Base-by-base conservation (phyloP, 495 filamentous ascomycete species). In the Pseudotulostoma volvatum region DNA sequence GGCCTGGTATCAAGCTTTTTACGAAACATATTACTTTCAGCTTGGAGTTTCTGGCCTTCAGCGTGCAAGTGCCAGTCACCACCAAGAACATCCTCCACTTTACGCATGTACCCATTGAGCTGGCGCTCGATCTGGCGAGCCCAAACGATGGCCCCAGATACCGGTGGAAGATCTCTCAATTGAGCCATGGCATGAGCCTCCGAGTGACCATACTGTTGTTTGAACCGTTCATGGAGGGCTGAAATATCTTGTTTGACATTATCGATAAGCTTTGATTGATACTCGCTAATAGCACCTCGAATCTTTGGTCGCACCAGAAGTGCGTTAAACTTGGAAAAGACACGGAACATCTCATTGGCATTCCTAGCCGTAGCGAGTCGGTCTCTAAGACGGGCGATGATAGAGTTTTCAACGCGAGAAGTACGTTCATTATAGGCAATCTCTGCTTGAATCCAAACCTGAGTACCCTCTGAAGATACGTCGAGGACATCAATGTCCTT, bases 321-420 rank as follows among this genome's bases (percentile, higher is more conserved):
- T 18, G 90, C 92, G 51, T 99, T 99, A 70, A 99, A 99, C 52
- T 95, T 95, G 14, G 90, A 99, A 54, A 96, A 96, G 34, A 99
- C 90, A 28, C 92, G 82, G 55, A 99, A 99, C 90, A 96, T 99
- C 54, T 96, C 90, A 53, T 92, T 96, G 15, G 90, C 90, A 38
- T 78, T 87, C 67, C 87, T 96, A 9, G 90, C 86, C 2, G 83
- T 94, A 1, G 88, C 90, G 37, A 99, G 67, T 31, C 90, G 80
- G 59, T 99, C 90, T 49, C 92, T 71, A 7, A 99, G 63, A 25
- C 87, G 75, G 40, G 90, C 85, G 54, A 99, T 99, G 54, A 99
- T 99, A 8, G 92, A 94, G 53, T 96, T 99, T 54, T 99, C 90
- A 5, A 99, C 90, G 13, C 90, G 73, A 9, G 90, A 84, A 18